phyloP scores from a whole-genome alignment of 2,329 filamentous ascomycete species.

The Ophiostoma montium region DNA sequence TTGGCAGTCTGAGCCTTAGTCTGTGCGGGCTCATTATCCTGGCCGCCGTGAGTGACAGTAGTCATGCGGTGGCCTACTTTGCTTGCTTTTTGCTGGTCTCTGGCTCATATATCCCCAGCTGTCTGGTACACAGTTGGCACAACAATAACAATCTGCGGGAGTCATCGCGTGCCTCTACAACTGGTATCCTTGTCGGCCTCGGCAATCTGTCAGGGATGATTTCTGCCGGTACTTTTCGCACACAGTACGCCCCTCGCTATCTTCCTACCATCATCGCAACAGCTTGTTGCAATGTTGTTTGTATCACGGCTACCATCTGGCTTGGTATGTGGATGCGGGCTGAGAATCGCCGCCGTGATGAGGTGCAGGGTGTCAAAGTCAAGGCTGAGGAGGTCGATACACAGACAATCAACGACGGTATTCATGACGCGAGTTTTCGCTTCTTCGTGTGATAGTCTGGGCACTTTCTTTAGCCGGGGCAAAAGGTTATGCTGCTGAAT shows the following conservation, averaged over 20 bases:
- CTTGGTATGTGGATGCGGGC: not conserved
- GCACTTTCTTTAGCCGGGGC: too few species aligned
- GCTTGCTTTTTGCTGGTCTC: constrained; percentile 8
- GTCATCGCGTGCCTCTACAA: constrained; percentile 14
- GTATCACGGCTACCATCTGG: not conserved
- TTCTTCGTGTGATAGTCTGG: not conserved
- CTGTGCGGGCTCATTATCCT: constrained; percentile 8
- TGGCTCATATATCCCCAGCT: constrained; percentile 12
- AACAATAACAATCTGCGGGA: constrained; percentile 15
- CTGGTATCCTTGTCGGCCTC: constrained; percentile 13
- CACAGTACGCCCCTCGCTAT: constrained; percentile 13
- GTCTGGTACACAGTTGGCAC: constrained; percentile 13
- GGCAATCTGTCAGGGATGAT: constrained; percentile 15
- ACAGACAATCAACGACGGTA: not conserved
- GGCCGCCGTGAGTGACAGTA: constrained; percentile 9
- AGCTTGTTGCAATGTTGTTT: not conserved
- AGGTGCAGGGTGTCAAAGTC: not conserved
- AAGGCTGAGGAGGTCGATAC: not conserved
- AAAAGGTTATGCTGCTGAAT: not conserved
- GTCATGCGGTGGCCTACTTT: constrained; percentile 13
- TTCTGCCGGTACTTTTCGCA: constrained; percentile 11
- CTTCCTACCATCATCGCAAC: not conserved
- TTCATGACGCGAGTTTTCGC: not conserved
- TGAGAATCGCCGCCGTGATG: not conserved
- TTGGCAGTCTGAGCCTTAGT: constrained; percentile 1